Percentiles rank a stretch among this genome's conserved stretches.
Evolutionary conservation across 108 stramenopile species (phyloP).

Genomic region (Nitzschia sp.): DNA sequence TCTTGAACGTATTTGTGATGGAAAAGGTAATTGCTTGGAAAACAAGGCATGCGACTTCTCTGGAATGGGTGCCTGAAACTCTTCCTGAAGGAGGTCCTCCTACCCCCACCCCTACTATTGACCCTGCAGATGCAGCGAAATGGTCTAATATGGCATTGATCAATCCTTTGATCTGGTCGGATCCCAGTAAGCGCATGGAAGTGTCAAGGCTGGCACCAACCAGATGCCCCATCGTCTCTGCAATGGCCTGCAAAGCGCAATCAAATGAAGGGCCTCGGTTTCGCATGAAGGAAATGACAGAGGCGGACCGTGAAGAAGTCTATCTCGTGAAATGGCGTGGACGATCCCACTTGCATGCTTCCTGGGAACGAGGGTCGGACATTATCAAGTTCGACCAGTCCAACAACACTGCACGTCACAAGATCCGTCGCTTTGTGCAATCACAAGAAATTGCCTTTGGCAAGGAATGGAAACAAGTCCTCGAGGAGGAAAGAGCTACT

Average conservation of each 20-base stretch:
- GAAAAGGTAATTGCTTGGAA: slow-evolving; percentile 86
- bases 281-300: slow-evolving; percentile 17
- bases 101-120: slow-evolving; percentile 14
- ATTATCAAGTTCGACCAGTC: slow-evolving; percentile 71
- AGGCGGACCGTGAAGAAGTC: slow-evolving; percentile 67
- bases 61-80: slow-evolving; percentile 40
- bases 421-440: slow-evolving; percentile 74
- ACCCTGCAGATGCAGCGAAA: slow-evolving; percentile 49
- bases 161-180: slow-evolving; percentile 37
- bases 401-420: slow-evolving; percentile 69
- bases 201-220: slow-evolving; percentile 66
- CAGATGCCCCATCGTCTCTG: slow-evolving; percentile 65
- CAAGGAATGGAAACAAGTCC: slow-evolving; percentile 66
- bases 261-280: slow-evolving; percentile 4
- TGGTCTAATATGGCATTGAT: slow-evolving; percentile 52
- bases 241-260: slow-evolving; percentile 50
- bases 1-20: slow-evolving; percentile 75
- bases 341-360: slow-evolving; percentile 75
- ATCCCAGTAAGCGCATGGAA: slow-evolving; percentile 72
- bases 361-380: slow-evolving; percentile 80
- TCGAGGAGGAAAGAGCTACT: slow-evolving; percentile 59
- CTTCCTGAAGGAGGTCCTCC: background rate
- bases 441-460: slow-evolving; percentile 67
- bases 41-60: slow-evolving; percentile 46
- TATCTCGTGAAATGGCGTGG: slow-evolving; percentile 87